These are phyloP conservation scores for Schizopora paradoxa DNA, from an alignment of 1,284 basidiomycete species.

Conservation along the genomic window DNA sequence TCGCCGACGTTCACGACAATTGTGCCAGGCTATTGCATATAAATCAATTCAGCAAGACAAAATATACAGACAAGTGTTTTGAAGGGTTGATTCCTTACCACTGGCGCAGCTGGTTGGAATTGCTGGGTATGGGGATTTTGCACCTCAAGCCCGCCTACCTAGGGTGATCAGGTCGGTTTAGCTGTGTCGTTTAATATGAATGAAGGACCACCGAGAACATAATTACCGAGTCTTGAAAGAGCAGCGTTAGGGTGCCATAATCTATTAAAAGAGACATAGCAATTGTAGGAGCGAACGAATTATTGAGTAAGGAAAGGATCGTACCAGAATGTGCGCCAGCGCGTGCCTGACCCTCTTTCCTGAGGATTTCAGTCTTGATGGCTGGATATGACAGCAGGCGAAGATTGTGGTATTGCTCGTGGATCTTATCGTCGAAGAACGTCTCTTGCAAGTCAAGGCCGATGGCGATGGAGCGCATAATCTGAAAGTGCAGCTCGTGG, in stretches of 20 bases:
- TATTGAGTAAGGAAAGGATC: conserved; percentile 10
- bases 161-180: neutral
- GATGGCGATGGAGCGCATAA: conserved; percentile 79
- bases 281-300: neutral
- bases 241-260: conserved; percentile 78
- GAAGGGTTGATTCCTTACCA: conserved; percentile 44
- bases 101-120: conserved; percentile 70
- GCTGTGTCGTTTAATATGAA: neutral
- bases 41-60: conserved; percentile 14
- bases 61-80: conserved; percentile 1
- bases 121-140: conserved; percentile 68
- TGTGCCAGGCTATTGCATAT: conserved; percentile 53
- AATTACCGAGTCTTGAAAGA: conserved; percentile 75
- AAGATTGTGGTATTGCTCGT: conserved; percentile 75
- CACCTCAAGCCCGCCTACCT: conserved; percentile 82
- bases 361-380: conserved; percentile 52
- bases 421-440: conserved; percentile 70
- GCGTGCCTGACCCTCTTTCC: conserved; percentile 64
- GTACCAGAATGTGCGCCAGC: conserved; percentile 75
- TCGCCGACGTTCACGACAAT: conserved; percentile 84
- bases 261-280: conserved; percentile 34
- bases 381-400: conserved; percentile 73
- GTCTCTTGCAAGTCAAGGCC: conserved; percentile 66
- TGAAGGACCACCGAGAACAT: neutral
- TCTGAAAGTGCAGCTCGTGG: conserved; percentile 65